Evolutionary conservation across 208 protist genomes (phyloP), one percentile per base, ranked within the genome.

Genomic region (Eutreptiella sp.): DNA sequence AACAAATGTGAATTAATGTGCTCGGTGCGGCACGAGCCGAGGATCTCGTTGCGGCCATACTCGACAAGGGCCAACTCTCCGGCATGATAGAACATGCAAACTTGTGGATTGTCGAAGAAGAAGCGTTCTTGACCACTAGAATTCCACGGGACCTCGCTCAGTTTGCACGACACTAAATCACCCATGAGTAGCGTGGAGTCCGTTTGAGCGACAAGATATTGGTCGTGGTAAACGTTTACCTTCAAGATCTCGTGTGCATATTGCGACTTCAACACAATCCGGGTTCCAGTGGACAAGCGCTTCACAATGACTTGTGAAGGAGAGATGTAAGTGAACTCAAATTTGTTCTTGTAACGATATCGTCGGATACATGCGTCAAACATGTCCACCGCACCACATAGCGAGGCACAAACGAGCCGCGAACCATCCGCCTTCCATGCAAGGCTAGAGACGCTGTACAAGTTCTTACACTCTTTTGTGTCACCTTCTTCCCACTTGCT

Each of bases 241-340:
- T 94, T 93, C 61, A 83, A 74, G 32, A 98, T 89, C 72, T 96
- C 93, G 55, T 94, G 87, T 24, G 84, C 85, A 72, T 90, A 83
- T 54, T 91, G 84, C 29, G 89, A 93, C 70, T 93, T 93, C 53
- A 98, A 75, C 21, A 95, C 85, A 32, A 93, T 89, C 38, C 85
- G 77, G 5, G 81, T 84, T 33, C 84, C 85, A 4, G 80, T 92
- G 5, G 80, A 73, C 14, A 97, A 72, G 19, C 86, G 78, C 77
- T 95, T 96, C 47, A 97, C 94, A 63, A 96, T 95, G 9, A 97
- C 89, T 65, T 95, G 91, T 46, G 83, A 90, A 61, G 91, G 77
- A 64, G 84, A 90, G 16, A 97, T 88, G 79, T 96, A 98, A 43
- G 92, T 96, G 71, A 98, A 94, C 77, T 98, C 93, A 73, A 96